phyloP scores from a whole-genome alignment of 1,284 basidiomycete genomes.

The Pseudozyma tsukubaensis region DNA sequence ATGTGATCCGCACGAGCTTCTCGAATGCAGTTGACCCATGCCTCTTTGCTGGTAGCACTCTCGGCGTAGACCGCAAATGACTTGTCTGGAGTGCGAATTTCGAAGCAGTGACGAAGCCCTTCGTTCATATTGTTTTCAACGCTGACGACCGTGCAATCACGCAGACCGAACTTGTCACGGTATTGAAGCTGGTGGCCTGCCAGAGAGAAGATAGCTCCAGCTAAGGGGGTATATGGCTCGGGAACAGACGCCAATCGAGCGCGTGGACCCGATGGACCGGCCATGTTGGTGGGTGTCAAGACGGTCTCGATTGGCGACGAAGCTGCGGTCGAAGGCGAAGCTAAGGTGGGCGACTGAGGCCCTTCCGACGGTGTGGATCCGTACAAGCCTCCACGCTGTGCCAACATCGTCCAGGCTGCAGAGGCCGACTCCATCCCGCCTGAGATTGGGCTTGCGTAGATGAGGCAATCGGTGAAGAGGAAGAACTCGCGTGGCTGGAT shows the following conservation, averaged over 20 bases:
- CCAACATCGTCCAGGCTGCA: slow-evolving; percentile 66
- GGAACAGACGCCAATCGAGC: slow-evolving; percentile 24
- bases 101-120: slow-evolving; percentile 57
- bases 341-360: slow-evolving; percentile 24
- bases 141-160: slow-evolving; percentile 64
- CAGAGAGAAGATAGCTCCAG: slow-evolving; percentile 49
- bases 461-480: slow-evolving; percentile 66
- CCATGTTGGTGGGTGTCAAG: slow-evolving; percentile 10
- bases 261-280: slow-evolving; percentile 16
- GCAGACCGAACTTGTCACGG: slow-evolving; percentile 61
- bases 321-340: slow-evolving; percentile 74
- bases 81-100: slow-evolving; percentile 67
- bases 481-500: slow-evolving; percentile 66
- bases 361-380: slow-evolving; percentile 18
- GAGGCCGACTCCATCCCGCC: slow-evolving; percentile 58
- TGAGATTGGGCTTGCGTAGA: slow-evolving; percentile 59
- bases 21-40: slow-evolving; percentile 63
- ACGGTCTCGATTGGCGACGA: slow-evolving; percentile 74
- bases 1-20: slow-evolving; percentile 63
- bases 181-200: slow-evolving; percentile 58
- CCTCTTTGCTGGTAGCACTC: slow-evolving; percentile 46
- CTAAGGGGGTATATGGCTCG: slow-evolving; percentile 43
- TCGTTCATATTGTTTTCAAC: slow-evolving; percentile 52
- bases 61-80: slow-evolving; percentile 66
- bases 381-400: slow-evolving; percentile 76